Evolutionary conservation across 208 protist species (phyloP).

Genomic region (Crithidia brevicula): DNA sequence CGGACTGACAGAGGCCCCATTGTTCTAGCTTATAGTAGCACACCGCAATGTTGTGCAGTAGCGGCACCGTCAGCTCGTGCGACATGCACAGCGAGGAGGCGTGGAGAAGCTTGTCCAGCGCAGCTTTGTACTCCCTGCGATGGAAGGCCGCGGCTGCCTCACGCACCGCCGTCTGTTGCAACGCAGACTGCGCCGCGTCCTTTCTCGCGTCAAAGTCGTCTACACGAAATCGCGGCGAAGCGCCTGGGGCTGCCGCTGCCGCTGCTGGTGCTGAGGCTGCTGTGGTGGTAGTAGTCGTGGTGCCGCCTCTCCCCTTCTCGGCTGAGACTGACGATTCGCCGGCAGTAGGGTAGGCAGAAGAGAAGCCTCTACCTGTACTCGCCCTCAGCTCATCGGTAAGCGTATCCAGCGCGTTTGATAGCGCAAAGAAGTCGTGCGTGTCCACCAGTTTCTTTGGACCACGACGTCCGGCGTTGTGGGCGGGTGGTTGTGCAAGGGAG

Average conservation of each 20-base stretch:
- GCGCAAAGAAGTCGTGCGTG: slow-evolving; percentile 57
- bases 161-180: background rate
- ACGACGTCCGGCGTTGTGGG: background rate
- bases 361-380: background rate
- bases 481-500: background rate
- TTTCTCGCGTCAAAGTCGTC: slow-evolving; percentile 33
- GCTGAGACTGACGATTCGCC: too few relatives aligned
- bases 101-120: slow-evolving; percentile 20
- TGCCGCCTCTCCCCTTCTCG: too few relatives aligned
- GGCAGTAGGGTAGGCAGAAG: too few relatives aligned
- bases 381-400: slow-evolving; percentile 31
- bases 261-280: too few relatives aligned
- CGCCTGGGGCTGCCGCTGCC: background rate
- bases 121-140: slow-evolving; percentile 17
- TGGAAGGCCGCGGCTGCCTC: slow-evolving; percentile 22
- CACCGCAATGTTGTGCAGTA: slow-evolving; percentile 59
- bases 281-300: too few relatives aligned
- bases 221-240: background rate
- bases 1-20: slow-evolving; percentile 40
- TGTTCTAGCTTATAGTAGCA: slow-evolving; percentile 62
- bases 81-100: slow-evolving; percentile 20
- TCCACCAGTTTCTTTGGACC: slow-evolving; percentile 15
- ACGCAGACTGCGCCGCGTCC: slow-evolving; percentile 12
- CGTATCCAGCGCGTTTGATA: slow-evolving; percentile 56
- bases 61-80: slow-evolving; percentile 27